A percentile compares a stretch with the other conserved stretches of the same genome.
Conservation (phyloP, 2,329 filamentous ascomycete genomes). For the Berkeleyomyces basicola region DNA sequence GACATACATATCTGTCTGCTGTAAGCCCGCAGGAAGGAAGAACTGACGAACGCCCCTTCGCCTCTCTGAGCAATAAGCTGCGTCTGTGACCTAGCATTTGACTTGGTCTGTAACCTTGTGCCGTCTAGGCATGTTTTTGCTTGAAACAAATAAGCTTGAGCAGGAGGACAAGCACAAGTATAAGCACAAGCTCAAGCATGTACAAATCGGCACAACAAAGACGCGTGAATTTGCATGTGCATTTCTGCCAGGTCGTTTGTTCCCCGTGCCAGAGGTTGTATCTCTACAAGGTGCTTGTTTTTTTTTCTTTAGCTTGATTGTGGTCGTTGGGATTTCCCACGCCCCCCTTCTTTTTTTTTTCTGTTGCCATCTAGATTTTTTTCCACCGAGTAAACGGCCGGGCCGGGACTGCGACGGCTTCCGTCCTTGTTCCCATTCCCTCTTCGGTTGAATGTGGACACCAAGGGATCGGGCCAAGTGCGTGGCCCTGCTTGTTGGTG, state of each 20-base stretch:
- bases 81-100: neutral
- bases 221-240: too few species aligned
- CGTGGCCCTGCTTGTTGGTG: too few species aligned
- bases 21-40: neutral
- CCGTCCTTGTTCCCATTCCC: neutral
- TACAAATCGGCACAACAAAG: neutral
- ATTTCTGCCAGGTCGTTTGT: too few species aligned
- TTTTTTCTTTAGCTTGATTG: neutral
- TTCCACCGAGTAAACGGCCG: neutral
- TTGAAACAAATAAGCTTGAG: conserved; percentile 3
- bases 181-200: neutral
- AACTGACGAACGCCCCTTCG: neutral
- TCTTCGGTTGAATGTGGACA: too few species aligned
- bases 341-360: neutral
- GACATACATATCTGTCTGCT: neutral
- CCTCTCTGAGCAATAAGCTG: neutral
- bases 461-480: too few species aligned
- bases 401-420: neutral
- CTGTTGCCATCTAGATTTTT: neutral
- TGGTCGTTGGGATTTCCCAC: neutral
- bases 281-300: neutral
- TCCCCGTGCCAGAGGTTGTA: neutral
- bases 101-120: neutral
- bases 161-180: neutral
- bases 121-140: neutral